Conservation (phyloP, 371 early-diverging fungal species). For the Rhizomucor pusillus region DNA sequence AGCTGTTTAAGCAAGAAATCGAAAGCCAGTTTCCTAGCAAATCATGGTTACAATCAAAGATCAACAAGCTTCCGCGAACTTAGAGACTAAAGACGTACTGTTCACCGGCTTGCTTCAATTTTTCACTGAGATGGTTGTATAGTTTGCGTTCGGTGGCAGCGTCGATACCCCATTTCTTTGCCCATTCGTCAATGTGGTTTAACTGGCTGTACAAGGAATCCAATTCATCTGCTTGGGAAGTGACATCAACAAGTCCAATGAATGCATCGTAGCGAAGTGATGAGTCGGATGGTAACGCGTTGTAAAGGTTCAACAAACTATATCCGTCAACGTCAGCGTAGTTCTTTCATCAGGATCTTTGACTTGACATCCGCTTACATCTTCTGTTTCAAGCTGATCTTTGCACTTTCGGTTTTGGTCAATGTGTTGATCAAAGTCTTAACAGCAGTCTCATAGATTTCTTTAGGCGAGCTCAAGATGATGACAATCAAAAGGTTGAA, state of each 20-base stretch:
- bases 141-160: slow-evolving; percentile 56
- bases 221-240: slow-evolving; percentile 68
- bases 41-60: neutral
- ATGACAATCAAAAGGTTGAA: slow-evolving; percentile 73
- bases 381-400: slow-evolving; percentile 59
- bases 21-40: slow-evolving; percentile 50
- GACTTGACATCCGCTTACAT: slow-evolving; percentile 39
- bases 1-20: slow-evolving; percentile 70
- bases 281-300: slow-evolving; percentile 63
- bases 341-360: neutral
- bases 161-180: slow-evolving; percentile 75
- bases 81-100: slow-evolving; percentile 45
- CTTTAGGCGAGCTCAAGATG: slow-evolving; percentile 32
- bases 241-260: slow-evolving; percentile 72
- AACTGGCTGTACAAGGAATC: slow-evolving; percentile 68
- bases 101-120: slow-evolving; percentile 59
- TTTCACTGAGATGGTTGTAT: slow-evolving; percentile 63
- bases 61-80: neutral
- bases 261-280: slow-evolving; percentile 73
- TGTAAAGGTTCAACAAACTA: slow-evolving; percentile 84
- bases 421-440: slow-evolving; percentile 53
- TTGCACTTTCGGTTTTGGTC: slow-evolving; percentile 48
- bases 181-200: slow-evolving; percentile 63
- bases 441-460: slow-evolving; percentile 37
- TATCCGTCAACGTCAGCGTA: slow-evolving; percentile 3